phyloP scores from a whole-genome alignment of 352 stramenopile species.

The Sclerospora graminicola region DNA sequence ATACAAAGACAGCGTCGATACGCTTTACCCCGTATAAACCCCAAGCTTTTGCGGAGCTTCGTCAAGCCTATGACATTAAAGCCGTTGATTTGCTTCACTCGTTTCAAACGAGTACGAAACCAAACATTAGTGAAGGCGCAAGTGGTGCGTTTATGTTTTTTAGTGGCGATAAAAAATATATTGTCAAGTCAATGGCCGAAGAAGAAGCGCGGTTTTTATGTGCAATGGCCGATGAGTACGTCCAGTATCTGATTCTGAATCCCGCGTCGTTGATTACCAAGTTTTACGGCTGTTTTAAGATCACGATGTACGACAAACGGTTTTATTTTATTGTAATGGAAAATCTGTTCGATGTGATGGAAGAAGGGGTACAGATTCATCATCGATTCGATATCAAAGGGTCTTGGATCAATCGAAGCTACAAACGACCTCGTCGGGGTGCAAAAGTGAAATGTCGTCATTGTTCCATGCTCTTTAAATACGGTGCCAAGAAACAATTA shows the following conservation, averaged over 20 bases:
- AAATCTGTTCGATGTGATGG: constrained; percentile 79
- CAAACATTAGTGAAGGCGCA: constrained; percentile 84
- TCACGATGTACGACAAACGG: constrained; percentile 83
- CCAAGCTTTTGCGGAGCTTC: constrained; percentile 66
- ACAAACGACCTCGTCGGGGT: constrained; percentile 58
- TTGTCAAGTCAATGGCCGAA: constrained; percentile 87
- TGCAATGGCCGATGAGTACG: constrained; percentile 78
- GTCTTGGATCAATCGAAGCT: constrained; percentile 85
- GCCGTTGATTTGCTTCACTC: constrained; percentile 55
- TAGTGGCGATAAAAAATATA: constrained; percentile 82
- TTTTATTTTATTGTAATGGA: constrained; percentile 92
- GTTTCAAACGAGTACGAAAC: constrained; percentile 78
- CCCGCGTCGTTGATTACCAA: constrained; percentile 76
- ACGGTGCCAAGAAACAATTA: constrained; percentile 48
- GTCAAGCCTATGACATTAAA: constrained; percentile 53
- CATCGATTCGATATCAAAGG: constrained; percentile 88
- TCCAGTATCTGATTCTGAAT: constrained; percentile 73
- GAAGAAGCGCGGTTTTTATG: constrained; percentile 72
- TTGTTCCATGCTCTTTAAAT: constrained; percentile 82
- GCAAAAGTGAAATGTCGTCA: constrained; percentile 79
- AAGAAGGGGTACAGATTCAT: constrained; percentile 65
- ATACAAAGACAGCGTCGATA: constrained; percentile 27
- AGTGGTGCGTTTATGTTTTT: constrained; percentile 90
- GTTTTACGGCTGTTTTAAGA: constrained; percentile 86
- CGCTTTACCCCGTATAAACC: constrained; percentile 68